Evolutionary conservation across 176 grass and related monocot genomes (phyloP), one percentile per base, ranked within the genome.

Genomic region (Cenchrus purpureus): DNA sequence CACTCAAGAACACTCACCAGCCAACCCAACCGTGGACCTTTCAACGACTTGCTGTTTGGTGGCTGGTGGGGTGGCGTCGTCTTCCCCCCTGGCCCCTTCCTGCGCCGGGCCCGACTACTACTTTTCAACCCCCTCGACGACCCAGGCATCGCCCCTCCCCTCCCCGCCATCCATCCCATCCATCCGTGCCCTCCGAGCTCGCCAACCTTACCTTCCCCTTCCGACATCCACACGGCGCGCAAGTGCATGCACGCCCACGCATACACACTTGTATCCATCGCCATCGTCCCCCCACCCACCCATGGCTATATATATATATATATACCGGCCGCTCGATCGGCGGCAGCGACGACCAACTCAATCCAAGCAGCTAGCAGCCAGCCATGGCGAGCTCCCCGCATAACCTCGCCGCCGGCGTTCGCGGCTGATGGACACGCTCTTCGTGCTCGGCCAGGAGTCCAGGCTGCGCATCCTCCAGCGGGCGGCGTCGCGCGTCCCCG

Each of bases 401-500:
- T 28, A 2, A 34, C 34, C 71, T 49, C 79, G 32, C 7, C 37
- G 37, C 37, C 37, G 37, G 37, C 40, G 43, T 10, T 7, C 17
- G 28, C 74, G 1, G 32, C 67, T 14, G 52, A 67, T 87, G 89
- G 89, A 84, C 75, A 84, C 49, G 4, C 55, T 91, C 54, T 91
- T 87, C 81, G 53, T 76, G 53, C 81, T 91, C 29, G 69, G 89
- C 45, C 76, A 83, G 37, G 85, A 87, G 71, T 87, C 80, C 46
- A 81, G 85, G 62, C 76, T 54, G 69, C 85, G 89, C 44, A 84
- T 91, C 85, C 85, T 91, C 64, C 31, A 71, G 45, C 85, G 52
- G 16, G 89, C 85, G 48, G 89, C 89, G 45, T 48, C 85, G 46
- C 60, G 76, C 75, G 2, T 91, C 89, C 84, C 85, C 80, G 89